phyloP scores from a whole-genome alignment of 148 eudicot genomes.

The Camellia sinensis region DNA sequence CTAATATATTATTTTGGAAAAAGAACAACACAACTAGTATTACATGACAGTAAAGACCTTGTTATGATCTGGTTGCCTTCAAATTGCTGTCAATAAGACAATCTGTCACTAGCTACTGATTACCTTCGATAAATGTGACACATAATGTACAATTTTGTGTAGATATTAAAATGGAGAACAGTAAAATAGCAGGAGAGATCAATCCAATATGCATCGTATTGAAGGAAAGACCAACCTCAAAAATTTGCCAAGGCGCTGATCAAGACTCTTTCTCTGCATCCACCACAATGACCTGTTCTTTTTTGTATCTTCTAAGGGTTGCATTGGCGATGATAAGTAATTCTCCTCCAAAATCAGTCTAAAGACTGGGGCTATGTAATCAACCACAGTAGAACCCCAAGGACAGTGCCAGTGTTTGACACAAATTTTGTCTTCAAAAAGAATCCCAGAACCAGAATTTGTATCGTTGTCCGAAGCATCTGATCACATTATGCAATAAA shows the following conservation, averaged over 20 bases:
- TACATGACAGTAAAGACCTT: background rate
- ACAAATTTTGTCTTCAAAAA: conserved; percentile 30
- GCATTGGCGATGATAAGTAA: conserved; percentile 55
- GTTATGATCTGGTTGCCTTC: background rate
- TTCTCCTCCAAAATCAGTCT: conserved; percentile 58
- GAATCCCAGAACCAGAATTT: conserved; percentile 25
- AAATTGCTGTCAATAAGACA: background rate
- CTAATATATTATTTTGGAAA: background rate
- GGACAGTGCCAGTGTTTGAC: conserved; percentile 65
- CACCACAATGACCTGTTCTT: conserved; percentile 69
- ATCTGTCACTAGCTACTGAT: background rate
- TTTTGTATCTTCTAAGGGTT: conserved; percentile 53
- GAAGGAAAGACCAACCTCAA: conserved; percentile 44
- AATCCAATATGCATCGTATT: background rate
- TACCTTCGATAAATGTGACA: background rate
- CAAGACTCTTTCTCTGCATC: conserved; percentile 61
- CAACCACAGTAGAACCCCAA: conserved; percentile 68
- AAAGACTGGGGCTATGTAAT: conserved; percentile 69
- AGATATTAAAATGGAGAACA: no score
- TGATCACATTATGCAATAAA: background rate
- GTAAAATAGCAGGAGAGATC: background rate
- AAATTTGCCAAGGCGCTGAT: conserved; percentile 58
- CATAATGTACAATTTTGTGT: background rate
- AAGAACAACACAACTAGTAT: background rate
- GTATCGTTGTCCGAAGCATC: conserved; percentile 35